Conservation (phyloP, 2,329 filamentous ascomycete species). For the Pseudogymnoascus sp. region DNA sequence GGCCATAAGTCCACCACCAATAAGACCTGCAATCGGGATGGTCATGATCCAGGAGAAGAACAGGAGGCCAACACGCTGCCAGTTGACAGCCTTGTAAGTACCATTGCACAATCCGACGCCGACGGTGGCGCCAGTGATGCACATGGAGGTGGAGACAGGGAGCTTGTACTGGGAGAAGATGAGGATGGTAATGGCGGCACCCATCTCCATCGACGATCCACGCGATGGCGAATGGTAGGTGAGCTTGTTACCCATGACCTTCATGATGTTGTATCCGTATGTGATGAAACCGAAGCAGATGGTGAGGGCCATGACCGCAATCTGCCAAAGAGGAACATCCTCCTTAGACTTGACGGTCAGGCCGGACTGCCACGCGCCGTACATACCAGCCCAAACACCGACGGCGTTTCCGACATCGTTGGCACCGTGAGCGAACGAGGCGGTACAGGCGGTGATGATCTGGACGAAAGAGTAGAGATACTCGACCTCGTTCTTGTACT, state of each 20-base stretch:
- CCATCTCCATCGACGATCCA: constrained; percentile 69
- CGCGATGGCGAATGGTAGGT: constrained; percentile 57
- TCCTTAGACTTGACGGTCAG: constrained; percentile 53
- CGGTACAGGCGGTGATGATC: constrained; percentile 42
- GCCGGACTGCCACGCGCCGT: constrained; percentile 58
- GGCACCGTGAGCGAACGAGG: constrained; percentile 56
- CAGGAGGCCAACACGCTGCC: constrained; percentile 60
- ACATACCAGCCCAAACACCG: constrained; percentile 63
- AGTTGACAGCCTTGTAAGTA: constrained; percentile 62
- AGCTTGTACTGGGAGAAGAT: constrained; percentile 69
- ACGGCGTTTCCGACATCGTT: constrained; percentile 70
- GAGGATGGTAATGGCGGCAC: constrained; percentile 67
- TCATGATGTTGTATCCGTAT: constrained; percentile 81
- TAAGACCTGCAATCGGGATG: constrained; percentile 36
- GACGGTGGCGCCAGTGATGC: constrained; percentile 54
- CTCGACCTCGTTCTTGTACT: constrained; percentile 64
- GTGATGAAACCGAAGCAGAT: constrained; percentile 63
- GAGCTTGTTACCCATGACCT: constrained; percentile 76
- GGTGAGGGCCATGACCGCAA: constrained; percentile 57
- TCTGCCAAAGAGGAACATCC: constrained; percentile 65
- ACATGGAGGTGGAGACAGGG: constrained; percentile 66
- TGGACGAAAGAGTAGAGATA: constrained; percentile 49
- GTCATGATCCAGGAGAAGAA: constrained; percentile 60
- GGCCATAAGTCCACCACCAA: constrained; percentile 34
- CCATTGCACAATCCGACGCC: constrained; percentile 55